A percentile compares a stretch with the other conserved stretches of the same genome.
Evolutionary conservation across 2,329 filamentous ascomycete genomes (phyloP).

Genomic region (Colletotrichum sp.): DNA sequence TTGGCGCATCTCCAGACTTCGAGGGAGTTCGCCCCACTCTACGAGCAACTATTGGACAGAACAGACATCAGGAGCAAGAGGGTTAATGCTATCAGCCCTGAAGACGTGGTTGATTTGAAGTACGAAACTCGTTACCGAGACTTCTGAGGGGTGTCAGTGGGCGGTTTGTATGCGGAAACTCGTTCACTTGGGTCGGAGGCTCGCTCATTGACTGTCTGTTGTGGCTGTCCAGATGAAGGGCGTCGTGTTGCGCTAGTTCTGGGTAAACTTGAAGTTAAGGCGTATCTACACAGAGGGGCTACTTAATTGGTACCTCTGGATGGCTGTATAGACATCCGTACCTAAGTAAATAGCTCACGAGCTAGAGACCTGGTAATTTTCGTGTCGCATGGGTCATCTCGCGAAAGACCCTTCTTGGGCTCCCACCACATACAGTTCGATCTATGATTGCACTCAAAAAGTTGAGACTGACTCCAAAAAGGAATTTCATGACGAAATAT

Average conservation of each 20-base stretch:
- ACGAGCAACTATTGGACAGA: constrained; percentile 7
- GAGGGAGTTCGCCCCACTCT: constrained; percentile 5
- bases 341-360: background rate
- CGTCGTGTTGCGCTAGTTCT: background rate
- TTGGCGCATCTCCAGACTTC: background rate
- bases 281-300: background rate
- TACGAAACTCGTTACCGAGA: background rate
- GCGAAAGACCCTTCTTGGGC: background rate
- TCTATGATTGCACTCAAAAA: background rate
- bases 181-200: rapidly evolving
- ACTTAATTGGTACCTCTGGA: background rate
- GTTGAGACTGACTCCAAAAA: background rate
- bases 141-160: background rate
- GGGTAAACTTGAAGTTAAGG: background rate
- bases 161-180: rapidly evolving
- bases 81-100: background rate
- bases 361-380: background rate
- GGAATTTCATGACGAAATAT: background rate
- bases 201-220: background rate
- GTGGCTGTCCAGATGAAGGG: too few species aligned
- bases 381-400: background rate
- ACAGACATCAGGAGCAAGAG: constrained; percentile 1
- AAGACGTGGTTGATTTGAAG: background rate
- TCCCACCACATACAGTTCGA: background rate
- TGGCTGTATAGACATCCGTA: background rate